Base-by-base conservation (phyloP, 2,329 filamentous ascomycete species). In the Cucurbitaria berberidis region DNA sequence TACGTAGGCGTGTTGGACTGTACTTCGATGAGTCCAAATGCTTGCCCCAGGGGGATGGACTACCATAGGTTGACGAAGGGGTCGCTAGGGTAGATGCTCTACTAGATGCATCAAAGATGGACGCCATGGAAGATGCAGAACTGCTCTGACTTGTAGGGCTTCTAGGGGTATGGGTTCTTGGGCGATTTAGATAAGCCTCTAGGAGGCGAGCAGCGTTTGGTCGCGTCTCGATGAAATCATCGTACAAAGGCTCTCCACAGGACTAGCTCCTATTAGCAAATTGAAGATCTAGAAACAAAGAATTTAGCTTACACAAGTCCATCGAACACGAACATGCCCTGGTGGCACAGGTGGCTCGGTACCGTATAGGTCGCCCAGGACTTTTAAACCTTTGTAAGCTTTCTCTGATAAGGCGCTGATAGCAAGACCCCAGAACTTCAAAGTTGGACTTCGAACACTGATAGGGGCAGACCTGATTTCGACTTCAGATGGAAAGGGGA, bases 151-250 rank as follows among this genome's bases (percentile, higher is more conserved):
- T 61, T 11, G 51, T 55, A 22, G 67, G 54, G 13, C 61, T 67
- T 16, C 42, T 51, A 5, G 68, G 63, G 13, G 68, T 59, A 26
- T 69, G 67, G 6, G 63, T 53, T 11, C 62, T 57, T 3, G 71
- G 70, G 2, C 71, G 59, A 48, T 76, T 76, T 15, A 77, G 68
- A 38, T 68, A 74, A 1, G 67, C 67, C 65, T 76, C 74, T 0
- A 77, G 60, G n/a, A 73, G 66, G 10, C 70, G 64, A 9, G 75
- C 75, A 38, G 75, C 75, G 16, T 75, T 75, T 5, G 67, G 62
- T 24, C 72, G 65, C 15, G 59, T 53, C 57, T 77, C 75, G 40
- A 72, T 59, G 43, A 73, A 77, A 57, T 77, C 75, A 44, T 77
- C 75, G 48, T 75, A 72, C 6, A 77, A 59, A 2, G 57, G 36